These are phyloP conservation scores for Aurantiochytrium sp. DNA, from an alignment of 108 stramenopile species.

Conservation along the genomic window DNA sequence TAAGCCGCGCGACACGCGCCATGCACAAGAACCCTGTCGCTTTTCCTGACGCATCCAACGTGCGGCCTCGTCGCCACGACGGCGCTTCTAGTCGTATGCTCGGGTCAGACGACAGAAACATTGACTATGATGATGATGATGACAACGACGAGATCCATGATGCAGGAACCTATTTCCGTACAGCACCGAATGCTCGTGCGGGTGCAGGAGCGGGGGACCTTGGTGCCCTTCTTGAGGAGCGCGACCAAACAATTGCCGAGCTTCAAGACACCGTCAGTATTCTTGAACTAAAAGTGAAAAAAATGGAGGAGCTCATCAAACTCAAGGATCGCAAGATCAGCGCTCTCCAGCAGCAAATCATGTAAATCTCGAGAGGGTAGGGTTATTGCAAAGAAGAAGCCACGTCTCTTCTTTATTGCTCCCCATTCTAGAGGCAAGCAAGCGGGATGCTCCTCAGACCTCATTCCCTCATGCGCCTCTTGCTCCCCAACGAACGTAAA, in stretches of 20 bases:
- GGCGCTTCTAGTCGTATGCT: too few species aligned
- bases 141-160: neutral
- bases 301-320: slow-evolving; percentile 57
- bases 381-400: too few species aligned
- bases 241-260: slow-evolving; percentile 46
- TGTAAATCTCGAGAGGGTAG: neutral
- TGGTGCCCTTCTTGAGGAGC: slow-evolving; percentile 23
- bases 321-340: slow-evolving; percentile 55
- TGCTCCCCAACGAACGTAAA: too few species aligned
- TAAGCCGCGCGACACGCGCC: neutral
- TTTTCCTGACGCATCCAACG: neutral
- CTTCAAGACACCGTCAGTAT: slow-evolving; percentile 54
- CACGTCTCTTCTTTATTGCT: too few species aligned
- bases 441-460: too few species aligned
- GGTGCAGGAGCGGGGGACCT: neutral
- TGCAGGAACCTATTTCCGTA: neutral
- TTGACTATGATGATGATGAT: neutral
- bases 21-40: neutral
- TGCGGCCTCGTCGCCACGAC: too few species aligned
- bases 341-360: slow-evolving; percentile 26
- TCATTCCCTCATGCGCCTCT: too few species aligned
- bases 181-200: neutral
- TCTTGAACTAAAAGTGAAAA: slow-evolving; percentile 51
- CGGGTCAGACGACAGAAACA: too few species aligned
- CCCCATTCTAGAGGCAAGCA: too few species aligned